Evolutionary conservation across 106 monocot species (phyloP).

Genomic region (Dioscorea zingiberensis): DNA sequence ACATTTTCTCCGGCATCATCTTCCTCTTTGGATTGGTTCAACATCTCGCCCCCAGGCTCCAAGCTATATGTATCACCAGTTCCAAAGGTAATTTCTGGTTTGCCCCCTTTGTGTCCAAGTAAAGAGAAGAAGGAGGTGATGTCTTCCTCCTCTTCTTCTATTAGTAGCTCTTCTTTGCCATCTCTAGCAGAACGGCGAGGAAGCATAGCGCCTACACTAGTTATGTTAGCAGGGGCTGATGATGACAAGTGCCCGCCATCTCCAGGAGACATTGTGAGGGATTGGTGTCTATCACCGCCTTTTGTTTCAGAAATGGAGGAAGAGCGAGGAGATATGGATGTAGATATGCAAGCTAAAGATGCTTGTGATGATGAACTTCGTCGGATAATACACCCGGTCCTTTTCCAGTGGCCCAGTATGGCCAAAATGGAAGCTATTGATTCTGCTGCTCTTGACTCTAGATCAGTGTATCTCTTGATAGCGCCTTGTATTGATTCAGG

Average conservation of each 20-base stretch:
- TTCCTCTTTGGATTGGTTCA: constrained; percentile 50
- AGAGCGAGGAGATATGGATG: constrained; percentile 7
- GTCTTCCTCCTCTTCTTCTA: too few species aligned
- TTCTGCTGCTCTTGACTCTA: constrained; percentile 39
- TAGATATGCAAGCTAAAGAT: constrained; percentile 4
- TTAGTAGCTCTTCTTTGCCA: background rate
- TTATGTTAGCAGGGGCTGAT: constrained; percentile 9
- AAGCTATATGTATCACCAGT: constrained; percentile 9
- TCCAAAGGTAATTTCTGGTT: background rate
- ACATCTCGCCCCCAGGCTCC: constrained; percentile 25
- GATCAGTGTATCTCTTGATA: constrained; percentile 48
- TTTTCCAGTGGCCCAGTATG: constrained; percentile 46
- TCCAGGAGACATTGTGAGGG: constrained; percentile 16
- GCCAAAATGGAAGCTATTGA: constrained; percentile 44
- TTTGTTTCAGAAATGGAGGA: constrained; percentile 26
- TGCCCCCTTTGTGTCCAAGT: constrained; percentile 13
- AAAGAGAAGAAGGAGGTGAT: constrained; percentile 11
- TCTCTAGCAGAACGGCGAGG: constrained; percentile 38
- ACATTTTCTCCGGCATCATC: constrained; percentile 52
- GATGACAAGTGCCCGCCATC: constrained; percentile 7
- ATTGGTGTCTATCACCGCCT: constrained; percentile 50
- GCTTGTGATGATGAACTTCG: constrained; percentile 1
- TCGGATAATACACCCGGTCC: constrained; percentile 18
- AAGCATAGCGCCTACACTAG: constrained; percentile 14
- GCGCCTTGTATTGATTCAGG: constrained; percentile 25